Percentiles rank a stretch among this genome's conserved stretches.
These are phyloP conservation scores for Nigrospora oryzae DNA, from an alignment of 2,329 filamentous ascomycete species.

Conservation along the genomic window DNA sequence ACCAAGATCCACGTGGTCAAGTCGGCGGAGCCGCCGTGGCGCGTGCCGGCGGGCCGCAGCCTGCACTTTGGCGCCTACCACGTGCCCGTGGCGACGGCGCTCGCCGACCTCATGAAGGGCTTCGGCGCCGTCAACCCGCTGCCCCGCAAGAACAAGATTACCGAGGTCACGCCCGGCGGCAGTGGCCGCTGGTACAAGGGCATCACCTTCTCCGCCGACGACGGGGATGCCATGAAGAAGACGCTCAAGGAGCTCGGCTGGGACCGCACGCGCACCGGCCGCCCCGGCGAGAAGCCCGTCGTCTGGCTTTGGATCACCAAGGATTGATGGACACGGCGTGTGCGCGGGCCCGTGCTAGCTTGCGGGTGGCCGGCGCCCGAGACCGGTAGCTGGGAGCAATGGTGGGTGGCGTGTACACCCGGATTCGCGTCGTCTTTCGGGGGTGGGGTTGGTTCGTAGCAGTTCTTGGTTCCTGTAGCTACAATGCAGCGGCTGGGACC, in stretches of 20 bases:
- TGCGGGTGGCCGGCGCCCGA: too few species aligned
- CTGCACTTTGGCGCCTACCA: constrained; percentile 40
- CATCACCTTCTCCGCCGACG: constrained; percentile 38
- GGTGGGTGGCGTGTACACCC: too few species aligned
- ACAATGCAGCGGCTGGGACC: too few species aligned
- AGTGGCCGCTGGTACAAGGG: constrained; percentile 53
- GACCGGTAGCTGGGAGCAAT: too few species aligned
- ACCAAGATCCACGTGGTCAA: constrained; percentile 53
- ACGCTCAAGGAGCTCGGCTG: constrained; percentile 50
- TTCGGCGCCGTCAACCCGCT: constrained; percentile 46
- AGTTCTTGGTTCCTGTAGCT: too few species aligned
- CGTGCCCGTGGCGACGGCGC: constrained; percentile 42
- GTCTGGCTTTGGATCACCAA: constrained; percentile 55
- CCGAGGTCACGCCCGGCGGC: constrained; percentile 45
- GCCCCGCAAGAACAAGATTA: constrained; percentile 45
- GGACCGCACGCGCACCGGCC: constrained; percentile 41
- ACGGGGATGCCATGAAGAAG: constrained; percentile 37
- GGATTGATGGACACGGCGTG: constrained; percentile 21
- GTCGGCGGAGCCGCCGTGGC: constrained; percentile 43
- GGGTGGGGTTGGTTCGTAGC: too few species aligned
- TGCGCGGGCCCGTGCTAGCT: too few species aligned
- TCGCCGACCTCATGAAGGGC: constrained; percentile 48
- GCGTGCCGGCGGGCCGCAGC: constrained; percentile 29
- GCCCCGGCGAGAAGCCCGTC: constrained; percentile 38
- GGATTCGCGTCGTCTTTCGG: too few species aligned